phyloP scores from a whole-genome alignment of 2,329 filamentous ascomycete genomes.

The Aureobasidium melanogenum region DNA sequence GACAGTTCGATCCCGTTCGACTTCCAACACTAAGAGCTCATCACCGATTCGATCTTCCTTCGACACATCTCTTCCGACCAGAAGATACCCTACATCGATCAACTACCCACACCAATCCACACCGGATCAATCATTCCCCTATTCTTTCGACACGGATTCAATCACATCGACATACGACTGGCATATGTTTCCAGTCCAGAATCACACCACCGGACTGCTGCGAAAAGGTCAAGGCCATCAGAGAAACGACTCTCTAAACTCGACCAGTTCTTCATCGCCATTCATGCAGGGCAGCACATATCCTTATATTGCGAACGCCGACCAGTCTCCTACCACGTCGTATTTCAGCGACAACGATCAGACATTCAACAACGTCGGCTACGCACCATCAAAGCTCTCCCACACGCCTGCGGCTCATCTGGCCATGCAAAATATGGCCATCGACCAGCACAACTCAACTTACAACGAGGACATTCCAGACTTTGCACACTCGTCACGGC shows the following conservation, averaged over 20 bases:
- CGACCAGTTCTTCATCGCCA: constrained; percentile 36
- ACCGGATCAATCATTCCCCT: background rate
- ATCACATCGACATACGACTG: background rate
- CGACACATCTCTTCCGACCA: background rate
- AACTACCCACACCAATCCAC: constrained; percentile 1
- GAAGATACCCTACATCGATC: background rate
- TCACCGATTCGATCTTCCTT: constrained; percentile 1
- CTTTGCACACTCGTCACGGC: constrained; percentile 45
- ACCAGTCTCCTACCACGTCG: constrained; percentile 33
- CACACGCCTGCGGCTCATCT: constrained; percentile 42
- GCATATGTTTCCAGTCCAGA: constrained; percentile 9
- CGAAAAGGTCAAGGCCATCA: background rate
- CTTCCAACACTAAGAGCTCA: too few relatives aligned
- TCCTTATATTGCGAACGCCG: constrained; percentile 37
- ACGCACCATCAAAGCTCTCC: constrained; percentile 23
- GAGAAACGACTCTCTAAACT: constrained; percentile 27
- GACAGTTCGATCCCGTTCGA: too few relatives aligned
- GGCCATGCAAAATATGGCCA: constrained; percentile 50
- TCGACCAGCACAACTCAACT: constrained; percentile 40
- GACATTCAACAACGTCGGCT: constrained; percentile 16
- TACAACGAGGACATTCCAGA: constrained; percentile 40
- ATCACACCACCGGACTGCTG: background rate
- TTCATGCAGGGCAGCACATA: constrained; percentile 26
- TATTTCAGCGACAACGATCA: constrained; percentile 22
- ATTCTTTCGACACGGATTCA: background rate